Percentiles rank a stretch among this genome's conserved stretches.
Evolutionary conservation across 2,329 filamentous ascomycete genomes (phyloP).

Genomic region (Ceratocystis eucalypticola): DNA sequence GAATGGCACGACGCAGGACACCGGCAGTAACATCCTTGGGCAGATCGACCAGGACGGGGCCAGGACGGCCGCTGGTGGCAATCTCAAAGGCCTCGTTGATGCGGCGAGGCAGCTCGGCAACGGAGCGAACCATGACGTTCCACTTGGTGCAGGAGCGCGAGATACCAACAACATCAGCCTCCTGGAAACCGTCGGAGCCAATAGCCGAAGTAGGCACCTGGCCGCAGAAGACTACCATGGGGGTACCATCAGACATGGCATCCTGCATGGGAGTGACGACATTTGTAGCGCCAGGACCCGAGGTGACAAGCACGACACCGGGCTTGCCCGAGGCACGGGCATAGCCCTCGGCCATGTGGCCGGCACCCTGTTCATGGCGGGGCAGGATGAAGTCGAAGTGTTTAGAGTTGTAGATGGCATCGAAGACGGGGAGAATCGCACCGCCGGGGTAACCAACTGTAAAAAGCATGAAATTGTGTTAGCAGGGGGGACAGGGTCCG

Average conservation of each 20-base stretch:
- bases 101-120: slow-evolving; percentile 79
- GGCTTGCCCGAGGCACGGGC: slow-evolving; percentile 86
- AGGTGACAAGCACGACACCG: slow-evolving; percentile 92
- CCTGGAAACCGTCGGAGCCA: slow-evolving; percentile 92
- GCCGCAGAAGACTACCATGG: slow-evolving; percentile 88
- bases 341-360: slow-evolving; percentile 97
- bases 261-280: slow-evolving; percentile 94
- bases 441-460: slow-evolving; percentile 81
- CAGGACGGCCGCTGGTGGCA: slow-evolving; percentile 82
- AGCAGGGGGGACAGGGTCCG: slow-evolving; percentile 15
- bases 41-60: slow-evolving; percentile 87
- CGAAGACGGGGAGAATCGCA: slow-evolving; percentile 93
- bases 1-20: slow-evolving; percentile 71
- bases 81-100: slow-evolving; percentile 99
- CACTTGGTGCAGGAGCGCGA: slow-evolving; percentile 94
- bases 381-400: slow-evolving; percentile 95
- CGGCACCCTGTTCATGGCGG: slow-evolving; percentile 91
- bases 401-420: slow-evolving; percentile 96
- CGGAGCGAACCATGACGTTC: slow-evolving; percentile 97
- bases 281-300: slow-evolving; percentile 91
- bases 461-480: background rate
- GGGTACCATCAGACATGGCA: slow-evolving; percentile 86
- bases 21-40: slow-evolving; percentile 93
- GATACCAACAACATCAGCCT: slow-evolving; percentile 88
- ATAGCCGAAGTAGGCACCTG: slow-evolving; percentile 86